phyloP scores from a whole-genome alignment of 768 basidiomycete genomes.

The Rhodotorula toruloides region DNA sequence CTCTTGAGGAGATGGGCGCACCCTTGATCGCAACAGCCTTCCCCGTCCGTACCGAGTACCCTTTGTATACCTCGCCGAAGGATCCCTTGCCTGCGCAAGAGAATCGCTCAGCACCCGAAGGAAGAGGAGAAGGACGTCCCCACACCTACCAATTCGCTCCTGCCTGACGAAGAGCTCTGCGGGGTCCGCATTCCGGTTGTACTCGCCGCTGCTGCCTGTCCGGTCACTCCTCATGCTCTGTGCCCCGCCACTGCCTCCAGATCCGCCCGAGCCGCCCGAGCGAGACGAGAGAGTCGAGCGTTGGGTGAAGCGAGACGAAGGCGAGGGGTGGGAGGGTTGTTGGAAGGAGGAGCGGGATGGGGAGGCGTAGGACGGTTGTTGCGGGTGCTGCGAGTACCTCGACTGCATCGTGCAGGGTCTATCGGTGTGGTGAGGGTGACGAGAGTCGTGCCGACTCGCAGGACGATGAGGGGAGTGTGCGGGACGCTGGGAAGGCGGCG shows the following conservation, averaged over 20 bases:
- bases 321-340: not conserved
- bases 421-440: not conserved
- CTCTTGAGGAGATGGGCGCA: too few species aligned
- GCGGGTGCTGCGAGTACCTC: not conserved
- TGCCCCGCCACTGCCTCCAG: not conserved
- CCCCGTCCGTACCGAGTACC: constrained; percentile 91
- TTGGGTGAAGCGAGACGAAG: not conserved
- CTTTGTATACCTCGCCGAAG: constrained; percentile 99
- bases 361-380: not conserved
- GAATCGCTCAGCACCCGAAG: not conserved
- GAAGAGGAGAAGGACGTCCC: too few species aligned
- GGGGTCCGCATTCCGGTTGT: constrained; percentile 57
- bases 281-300: not conserved
- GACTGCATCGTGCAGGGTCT: not conserved
- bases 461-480: not conserved
- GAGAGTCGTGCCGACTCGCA: not conserved
- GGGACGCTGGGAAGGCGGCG: not conserved
- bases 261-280: not conserved
- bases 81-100: constrained; percentile 77
- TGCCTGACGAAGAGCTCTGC: constrained; percentile 96
- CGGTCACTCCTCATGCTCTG: not conserved
- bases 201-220: constrained; percentile 2
- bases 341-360: not conserved
- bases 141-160: constrained; percentile 78
- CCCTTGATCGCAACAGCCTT: constrained; percentile 94